Percentiles rank a stretch among this genome's conserved stretches.
Evolutionary conservation across 805 yeast species (phyloP).

Genomic region (Ogataea siamensis): DNA sequence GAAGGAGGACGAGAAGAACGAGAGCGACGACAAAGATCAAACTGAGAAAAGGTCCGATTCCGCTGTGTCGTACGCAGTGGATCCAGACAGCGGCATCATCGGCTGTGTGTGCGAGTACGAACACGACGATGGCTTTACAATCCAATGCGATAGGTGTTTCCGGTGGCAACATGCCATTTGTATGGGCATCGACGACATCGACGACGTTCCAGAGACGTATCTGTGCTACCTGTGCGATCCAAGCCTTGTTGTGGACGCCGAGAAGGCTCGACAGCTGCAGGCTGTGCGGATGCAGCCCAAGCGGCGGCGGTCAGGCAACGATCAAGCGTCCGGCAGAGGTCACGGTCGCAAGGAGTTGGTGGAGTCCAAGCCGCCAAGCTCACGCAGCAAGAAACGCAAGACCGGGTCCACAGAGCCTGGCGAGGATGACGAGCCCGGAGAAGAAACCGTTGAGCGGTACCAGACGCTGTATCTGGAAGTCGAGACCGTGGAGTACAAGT

Average conservation of each 20-base stretch:
- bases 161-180: constrained; percentile 97
- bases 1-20: constrained; percentile 8
- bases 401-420: constrained; percentile 18
- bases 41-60: constrained; percentile 2
- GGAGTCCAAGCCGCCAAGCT: constrained; percentile 20
- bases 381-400: constrained; percentile 37
- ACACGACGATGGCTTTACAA: constrained; percentile 90
- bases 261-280: constrained; percentile 33
- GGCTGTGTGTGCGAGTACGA: constrained; percentile 86
- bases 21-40: constrained; percentile 4
- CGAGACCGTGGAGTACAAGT: constrained; percentile 45
- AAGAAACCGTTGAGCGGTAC: constrained; percentile 43
- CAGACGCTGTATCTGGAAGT: constrained; percentile 52
- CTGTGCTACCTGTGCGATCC: constrained; percentile 74
- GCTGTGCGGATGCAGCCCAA: constrained; percentile 37
- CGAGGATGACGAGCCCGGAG: constrained; percentile 43
- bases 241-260: constrained; percentile 41
- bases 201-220: constrained; percentile 79
- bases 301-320: constrained; percentile 26
- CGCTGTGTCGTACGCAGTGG: constrained; percentile 51
- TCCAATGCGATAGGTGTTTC: constrained; percentile 89
- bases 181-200: constrained; percentile 69
- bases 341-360: constrained; percentile 11
- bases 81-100: constrained; percentile 79
- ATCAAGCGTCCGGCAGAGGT: constrained; percentile 5